Percentiles rank a stretch among this genome's conserved stretches.
These are phyloP conservation scores for Citropsis articulata DNA, from an alignment of 345 rosid genomes.

Conservation along the genomic window DNA sequence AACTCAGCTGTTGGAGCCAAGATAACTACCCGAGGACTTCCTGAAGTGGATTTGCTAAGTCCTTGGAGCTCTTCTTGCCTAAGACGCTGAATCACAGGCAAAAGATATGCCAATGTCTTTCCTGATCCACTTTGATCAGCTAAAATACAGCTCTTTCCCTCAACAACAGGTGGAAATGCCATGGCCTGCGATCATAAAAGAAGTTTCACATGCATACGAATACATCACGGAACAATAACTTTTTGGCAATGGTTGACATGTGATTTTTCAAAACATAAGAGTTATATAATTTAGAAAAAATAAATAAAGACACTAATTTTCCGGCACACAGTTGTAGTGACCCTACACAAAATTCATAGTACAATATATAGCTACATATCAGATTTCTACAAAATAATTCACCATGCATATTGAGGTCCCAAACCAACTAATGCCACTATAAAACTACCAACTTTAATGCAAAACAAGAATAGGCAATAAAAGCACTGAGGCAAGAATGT, in stretches of 20 bases:
- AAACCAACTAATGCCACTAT: not conserved
- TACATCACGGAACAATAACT: not conserved
- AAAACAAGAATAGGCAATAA: not conserved
- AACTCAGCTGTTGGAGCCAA: constrained; percentile 92
- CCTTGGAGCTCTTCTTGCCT: constrained; percentile 87
- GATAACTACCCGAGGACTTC: constrained; percentile 71
- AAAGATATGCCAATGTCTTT: constrained; percentile 88
- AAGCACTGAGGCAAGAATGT: not conserved
- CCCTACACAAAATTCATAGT: not conserved
- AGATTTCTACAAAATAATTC: not conserved
- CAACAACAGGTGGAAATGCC: constrained; percentile 70
- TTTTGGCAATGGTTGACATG: not conserved
- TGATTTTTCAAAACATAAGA: not conserved
- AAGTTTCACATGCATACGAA: constrained; percentile 8
- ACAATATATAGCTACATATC: not conserved
- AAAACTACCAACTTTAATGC: not conserved
- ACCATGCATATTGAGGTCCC: not conserved
- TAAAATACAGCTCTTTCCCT: constrained; percentile 79
- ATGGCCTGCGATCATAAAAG: constrained; percentile 57
- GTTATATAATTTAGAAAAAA: not conserved
- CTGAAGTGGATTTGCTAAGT: constrained; percentile 47
- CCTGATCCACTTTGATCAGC: constrained; percentile 99
- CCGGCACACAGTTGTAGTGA: not conserved
- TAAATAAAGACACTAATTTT: not conserved
- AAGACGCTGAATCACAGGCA: constrained; percentile 76